phyloP scores from a whole-genome alignment of 805 yeast genomes.

The Blastobotrys mokoenaii region DNA sequence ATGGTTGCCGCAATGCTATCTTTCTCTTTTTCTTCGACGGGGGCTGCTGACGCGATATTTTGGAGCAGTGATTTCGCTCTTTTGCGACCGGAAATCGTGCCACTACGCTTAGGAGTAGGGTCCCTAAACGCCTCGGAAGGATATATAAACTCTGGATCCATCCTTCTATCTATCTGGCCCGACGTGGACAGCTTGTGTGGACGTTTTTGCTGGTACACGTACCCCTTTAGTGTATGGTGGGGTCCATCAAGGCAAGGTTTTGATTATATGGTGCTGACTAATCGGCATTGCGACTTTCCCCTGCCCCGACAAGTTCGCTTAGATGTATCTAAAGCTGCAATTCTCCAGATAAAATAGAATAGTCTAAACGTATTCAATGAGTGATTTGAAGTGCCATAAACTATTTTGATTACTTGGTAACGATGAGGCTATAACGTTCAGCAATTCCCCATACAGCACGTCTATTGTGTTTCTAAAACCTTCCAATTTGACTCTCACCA shows the following conservation, averaged over 20 bases:
- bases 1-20: not conserved
- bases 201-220: not conserved
- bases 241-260: not conserved
- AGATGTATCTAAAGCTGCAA: too few species aligned
- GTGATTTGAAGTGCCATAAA: too few species aligned
- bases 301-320: not conserved
- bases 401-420: too few species aligned
- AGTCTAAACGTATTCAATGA: too few species aligned
- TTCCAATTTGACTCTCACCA: too few species aligned
- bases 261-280: not conserved
- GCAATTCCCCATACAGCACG: too few species aligned
- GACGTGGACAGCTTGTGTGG: too few species aligned
- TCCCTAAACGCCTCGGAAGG: not conserved
- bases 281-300: not conserved
- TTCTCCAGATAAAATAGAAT: too few species aligned
- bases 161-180: not conserved
- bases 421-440: too few species aligned
- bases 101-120: too few species aligned
- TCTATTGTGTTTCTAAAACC: too few species aligned
- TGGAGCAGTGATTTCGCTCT: slow-evolving; percentile 18
- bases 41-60: slow-evolving; percentile 8
- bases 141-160: not conserved
- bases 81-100: not conserved
- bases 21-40: not conserved
- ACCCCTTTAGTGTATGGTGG: not conserved